Evolutionary conservation across 2,329 filamentous ascomycete genomes (phyloP), one percentile per base, ranked within the genome.

Genomic region (Pseudocercospora macadamiae): DNA sequence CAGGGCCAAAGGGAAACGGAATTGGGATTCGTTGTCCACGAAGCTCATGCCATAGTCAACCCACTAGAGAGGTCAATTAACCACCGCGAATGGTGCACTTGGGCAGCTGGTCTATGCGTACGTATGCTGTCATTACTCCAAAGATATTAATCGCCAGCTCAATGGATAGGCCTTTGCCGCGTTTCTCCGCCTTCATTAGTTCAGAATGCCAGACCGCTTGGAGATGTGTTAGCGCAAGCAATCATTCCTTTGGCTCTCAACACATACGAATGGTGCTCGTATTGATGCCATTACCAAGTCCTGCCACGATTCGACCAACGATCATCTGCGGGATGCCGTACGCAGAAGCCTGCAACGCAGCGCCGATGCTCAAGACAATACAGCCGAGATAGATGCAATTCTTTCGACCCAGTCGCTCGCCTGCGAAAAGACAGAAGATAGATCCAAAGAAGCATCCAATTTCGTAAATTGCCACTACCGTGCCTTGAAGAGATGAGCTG

Each of bases 381-480:
- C 77, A 79, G 8, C 80, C 80, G 3, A 79, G 62, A 54, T 82
- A 65, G 44, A 82, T 74, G 44, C 74, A 75, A 51, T 76, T 79
- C 57, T 76, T 79, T 23, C 80, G 72, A 8, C 80, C 80, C 2
- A 82, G 70, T 1, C 62, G 65, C 32, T 82, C 80, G 10, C 80
- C 80, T 18, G 78, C 66, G 4, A 71, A 68, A 21, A 84, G 77
- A 23, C 79, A 76, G 4, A 77, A 67, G 28, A 82, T 69, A 2
- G 77, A 82, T 10, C 84, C 84, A 45, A 86, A 71, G 69, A 86
- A 85, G 67, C 83, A 86, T 10, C 83, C 83, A 32, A 86, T 76
- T 60, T 85, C 82, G 67, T 85, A 85, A 51, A 84, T 80, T 1
- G 82, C 82, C 0, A 81, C 82, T 9, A 84, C 80, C 0, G 81